Evolutionary conservation across 2,329 filamentous ascomycete species (phyloP).

Genomic region (Scopulariopsis brevicaulis): DNA sequence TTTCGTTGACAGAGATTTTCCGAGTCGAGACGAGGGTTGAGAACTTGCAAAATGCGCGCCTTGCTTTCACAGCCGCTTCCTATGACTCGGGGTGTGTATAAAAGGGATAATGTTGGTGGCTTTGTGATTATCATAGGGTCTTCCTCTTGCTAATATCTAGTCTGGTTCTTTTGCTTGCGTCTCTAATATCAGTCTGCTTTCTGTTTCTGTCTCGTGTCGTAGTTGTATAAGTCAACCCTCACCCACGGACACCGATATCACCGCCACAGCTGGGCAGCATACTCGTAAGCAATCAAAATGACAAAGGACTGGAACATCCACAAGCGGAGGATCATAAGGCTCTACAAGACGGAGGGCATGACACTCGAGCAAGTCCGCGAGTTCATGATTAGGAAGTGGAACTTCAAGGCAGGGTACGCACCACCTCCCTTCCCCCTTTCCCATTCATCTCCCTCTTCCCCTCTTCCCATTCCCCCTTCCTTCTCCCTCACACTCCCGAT

Average conservation of each 20-base stretch:
- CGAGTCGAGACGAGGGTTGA: neutral
- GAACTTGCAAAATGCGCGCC: neutral
- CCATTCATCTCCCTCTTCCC: neutral
- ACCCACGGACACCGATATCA: neutral
- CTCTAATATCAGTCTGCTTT: too few species aligned
- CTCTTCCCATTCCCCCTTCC: neutral
- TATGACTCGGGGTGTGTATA: too few species aligned
- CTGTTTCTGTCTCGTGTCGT: too few species aligned
- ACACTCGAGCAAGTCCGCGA: conserved; percentile 27
- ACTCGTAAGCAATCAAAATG: conserved; percentile 18
- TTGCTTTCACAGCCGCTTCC: neutral
- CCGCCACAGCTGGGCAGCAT: neutral
- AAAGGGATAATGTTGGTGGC: too few species aligned
- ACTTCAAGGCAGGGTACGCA: conserved; percentile 28
- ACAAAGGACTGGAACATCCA: conserved; percentile 30
- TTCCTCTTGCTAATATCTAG: too few species aligned
- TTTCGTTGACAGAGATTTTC: too few species aligned
- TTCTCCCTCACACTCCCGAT: neutral
- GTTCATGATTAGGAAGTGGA: conserved; percentile 25
- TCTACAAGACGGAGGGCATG: conserved; percentile 27
- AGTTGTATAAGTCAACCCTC: neutral
- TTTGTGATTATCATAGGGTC: too few species aligned
- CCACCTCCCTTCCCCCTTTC: neutral
- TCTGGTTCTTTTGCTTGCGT: too few species aligned
- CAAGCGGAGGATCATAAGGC: conserved; percentile 19